Conservation (phyloP, 257 asterid genomes). For the Anisodus acutangulus region DNA sequence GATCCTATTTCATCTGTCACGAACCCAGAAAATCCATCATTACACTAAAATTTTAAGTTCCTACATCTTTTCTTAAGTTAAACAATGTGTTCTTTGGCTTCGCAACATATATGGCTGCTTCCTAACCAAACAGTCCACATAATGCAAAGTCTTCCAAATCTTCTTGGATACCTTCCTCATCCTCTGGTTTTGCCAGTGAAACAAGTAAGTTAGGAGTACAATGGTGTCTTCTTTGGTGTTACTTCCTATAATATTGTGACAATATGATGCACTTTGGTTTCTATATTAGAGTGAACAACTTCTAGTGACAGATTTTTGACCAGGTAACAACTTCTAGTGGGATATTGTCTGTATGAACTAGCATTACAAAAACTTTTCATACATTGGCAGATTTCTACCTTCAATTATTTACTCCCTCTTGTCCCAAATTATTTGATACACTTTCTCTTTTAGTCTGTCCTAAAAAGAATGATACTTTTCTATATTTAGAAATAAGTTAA, state of each 20-base stretch:
- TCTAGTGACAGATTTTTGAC: background rate
- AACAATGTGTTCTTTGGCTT: background rate
- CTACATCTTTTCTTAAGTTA: background rate
- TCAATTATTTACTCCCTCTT: background rate
- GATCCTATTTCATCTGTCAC: background rate
- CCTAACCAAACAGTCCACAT: background rate
- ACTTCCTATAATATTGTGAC: background rate
- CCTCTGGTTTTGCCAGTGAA: background rate
- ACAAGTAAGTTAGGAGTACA: constrained; percentile 30
- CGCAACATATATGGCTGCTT: background rate
- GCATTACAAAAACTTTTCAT: background rate
- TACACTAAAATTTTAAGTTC: background rate
- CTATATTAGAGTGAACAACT: background rate
- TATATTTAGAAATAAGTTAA: no score
- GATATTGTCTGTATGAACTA: background rate
- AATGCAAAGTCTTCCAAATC: background rate
- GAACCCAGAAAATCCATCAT: background rate
- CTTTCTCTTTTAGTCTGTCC: no score
- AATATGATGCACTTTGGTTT: background rate
- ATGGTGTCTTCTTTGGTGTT: constrained; percentile 16
- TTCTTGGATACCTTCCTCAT: background rate
- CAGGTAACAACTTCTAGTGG: background rate
- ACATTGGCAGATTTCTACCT: background rate
- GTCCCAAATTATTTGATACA: no score
- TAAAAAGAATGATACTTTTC: no score